phyloP scores from a whole-genome alignment of 805 yeast species.

The Huiozyma sinensis region DNA sequence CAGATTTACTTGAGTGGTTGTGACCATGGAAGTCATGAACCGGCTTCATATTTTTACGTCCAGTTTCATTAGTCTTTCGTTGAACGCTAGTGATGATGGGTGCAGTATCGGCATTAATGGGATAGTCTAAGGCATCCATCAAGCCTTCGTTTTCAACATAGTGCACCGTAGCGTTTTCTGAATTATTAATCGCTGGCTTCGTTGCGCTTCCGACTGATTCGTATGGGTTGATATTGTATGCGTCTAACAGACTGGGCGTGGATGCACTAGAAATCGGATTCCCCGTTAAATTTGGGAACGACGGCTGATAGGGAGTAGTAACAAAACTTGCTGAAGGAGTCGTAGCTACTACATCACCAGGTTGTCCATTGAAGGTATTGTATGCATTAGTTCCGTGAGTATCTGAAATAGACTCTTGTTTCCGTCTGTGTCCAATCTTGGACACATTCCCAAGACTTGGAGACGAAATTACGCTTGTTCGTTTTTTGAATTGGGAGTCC shows the following conservation, averaged over 20 bases:
- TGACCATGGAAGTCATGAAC: background rate
- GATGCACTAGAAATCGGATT: constrained; percentile 5
- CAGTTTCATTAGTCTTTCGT: background rate
- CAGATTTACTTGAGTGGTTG: too few species aligned
- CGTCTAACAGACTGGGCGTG: constrained; percentile 6
- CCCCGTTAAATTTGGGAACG: constrained; percentile 2
- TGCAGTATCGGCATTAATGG: background rate
- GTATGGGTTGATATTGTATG: background rate
- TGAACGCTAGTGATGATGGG: background rate
- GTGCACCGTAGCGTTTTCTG: too few species aligned
- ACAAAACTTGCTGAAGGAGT: constrained; percentile 6
- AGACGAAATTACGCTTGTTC: background rate
- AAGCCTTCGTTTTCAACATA: background rate
- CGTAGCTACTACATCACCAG: constrained; percentile 3
- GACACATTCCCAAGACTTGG: constrained; percentile 3
- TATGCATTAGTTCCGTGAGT: constrained; percentile 3
- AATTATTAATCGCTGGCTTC: too few species aligned
- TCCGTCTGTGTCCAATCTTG: constrained; percentile 17
- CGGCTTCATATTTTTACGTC: background rate
- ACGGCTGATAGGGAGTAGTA: constrained; percentile 7
- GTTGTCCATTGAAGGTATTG: background rate
- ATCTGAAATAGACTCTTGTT: constrained; percentile 27
- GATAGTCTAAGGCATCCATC: background rate
- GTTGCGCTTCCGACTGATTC: too few species aligned
- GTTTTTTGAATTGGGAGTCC: constrained; percentile 13